Base-by-base conservation (phyloP, 257 asterid species). In the Solanum lycopersicoides region DNA sequence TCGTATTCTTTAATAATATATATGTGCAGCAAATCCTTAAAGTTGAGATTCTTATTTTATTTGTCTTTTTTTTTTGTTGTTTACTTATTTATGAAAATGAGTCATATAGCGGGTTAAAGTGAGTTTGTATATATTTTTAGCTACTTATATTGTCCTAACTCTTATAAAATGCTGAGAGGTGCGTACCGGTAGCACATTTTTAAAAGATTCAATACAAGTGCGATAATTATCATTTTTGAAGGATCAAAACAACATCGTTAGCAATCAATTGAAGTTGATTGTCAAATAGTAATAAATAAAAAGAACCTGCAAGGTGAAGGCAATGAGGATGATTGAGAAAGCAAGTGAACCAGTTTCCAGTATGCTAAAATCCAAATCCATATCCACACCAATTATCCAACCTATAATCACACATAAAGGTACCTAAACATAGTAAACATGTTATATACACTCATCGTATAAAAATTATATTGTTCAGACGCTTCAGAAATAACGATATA, bases 291-390 rank as follows among this genome's bases (percentile, higher is more conserved):
- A 45, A 16, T 7, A 34, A 71, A 16, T 34, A 34, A 41, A n/a
- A 60, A 21, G 18, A 6, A 90, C 94, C 94, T 90, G 94, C 75
- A 92, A 87, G 20, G 89, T 86, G 91, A 90, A 90, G 39, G 91
- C 91, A 15, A 90, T 83, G 73, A 92, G 69, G 83, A 92, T 47
- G 86, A 92, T 88, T 44, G 94, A 84, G 79, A 90, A 82, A 86
- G 87, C 92, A 37, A 92, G 88, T 35, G 89, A 92, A 77, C 88
- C 87, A 30, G 93, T 92, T 79, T 92, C 92, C 21, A 92, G 90
- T 53, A 88, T 79, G 87, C 88, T 88, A 88, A 92, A 90, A 60
- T 90, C 88, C n/a, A 92, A 86, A 53, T 92, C 93, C 94, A 92
- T 92, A 12, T 72, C 82, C 63, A 90, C 87, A 5, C 92, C 91